Evolutionary conservation across 495 filamentous ascomycete species (phyloP).

Genomic region (Monascus purpureus): DNA sequence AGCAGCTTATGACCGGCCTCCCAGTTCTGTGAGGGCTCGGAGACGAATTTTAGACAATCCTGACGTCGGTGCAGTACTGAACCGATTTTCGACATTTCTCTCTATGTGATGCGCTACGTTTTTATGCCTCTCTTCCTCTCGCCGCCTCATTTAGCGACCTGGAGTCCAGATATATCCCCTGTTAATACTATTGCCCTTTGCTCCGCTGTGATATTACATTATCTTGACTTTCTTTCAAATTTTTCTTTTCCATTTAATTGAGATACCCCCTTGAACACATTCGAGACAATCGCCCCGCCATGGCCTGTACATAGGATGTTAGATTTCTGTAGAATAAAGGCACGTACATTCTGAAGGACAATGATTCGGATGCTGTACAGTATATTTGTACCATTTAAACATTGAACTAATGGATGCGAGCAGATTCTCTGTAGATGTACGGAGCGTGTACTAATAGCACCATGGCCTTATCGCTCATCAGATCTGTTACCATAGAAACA

Average conservation of each 20-base stretch:
- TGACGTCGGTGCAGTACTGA: slow-evolving; percentile 1
- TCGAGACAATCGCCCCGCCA: slow-evolving; percentile 18
- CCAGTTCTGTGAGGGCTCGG: too few relatives aligned
- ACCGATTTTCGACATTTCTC: not conserved
- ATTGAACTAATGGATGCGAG: too few relatives aligned
- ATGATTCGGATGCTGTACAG: too few relatives aligned
- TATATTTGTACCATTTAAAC: too few relatives aligned
- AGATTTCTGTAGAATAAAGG: slow-evolving; percentile 19
- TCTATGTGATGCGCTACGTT: too few relatives aligned
- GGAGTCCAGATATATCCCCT: not conserved
- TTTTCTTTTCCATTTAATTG: slow-evolving; percentile 7
- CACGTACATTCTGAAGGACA: slow-evolving; percentile 9
- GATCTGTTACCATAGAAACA: slow-evolving; percentile 12
- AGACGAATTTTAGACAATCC: too few relatives aligned
- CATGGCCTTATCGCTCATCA: slow-evolving; percentile 1
- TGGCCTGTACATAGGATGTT: slow-evolving; percentile 27
- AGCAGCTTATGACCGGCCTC: too few relatives aligned
- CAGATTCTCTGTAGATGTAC: too few relatives aligned
- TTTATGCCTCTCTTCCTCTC: too few relatives aligned
- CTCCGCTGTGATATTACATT: slow-evolving; percentile 4
- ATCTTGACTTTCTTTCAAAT: slow-evolving; percentile 16
- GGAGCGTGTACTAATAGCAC: too few relatives aligned
- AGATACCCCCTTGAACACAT: slow-evolving; percentile 29
- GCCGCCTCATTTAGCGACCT: not conserved
- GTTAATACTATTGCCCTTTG: not conserved